Evolutionary conservation across 805 yeast genomes (phyloP).

Genomic region (Saccharomycopsis sp.): DNA sequence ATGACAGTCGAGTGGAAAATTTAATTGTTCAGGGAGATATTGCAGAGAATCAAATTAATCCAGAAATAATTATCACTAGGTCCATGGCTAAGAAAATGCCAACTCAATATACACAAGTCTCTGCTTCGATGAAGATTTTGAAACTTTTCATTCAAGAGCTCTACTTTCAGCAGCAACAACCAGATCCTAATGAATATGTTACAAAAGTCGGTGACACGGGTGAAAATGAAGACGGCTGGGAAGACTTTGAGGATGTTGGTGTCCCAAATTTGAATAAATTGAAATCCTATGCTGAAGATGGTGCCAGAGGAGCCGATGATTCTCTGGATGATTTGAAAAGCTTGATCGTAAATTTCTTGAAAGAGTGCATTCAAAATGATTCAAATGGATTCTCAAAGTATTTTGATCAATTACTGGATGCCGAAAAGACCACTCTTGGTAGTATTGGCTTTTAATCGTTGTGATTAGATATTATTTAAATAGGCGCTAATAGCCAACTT

Average conservation of each 20-base stretch:
- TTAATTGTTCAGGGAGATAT: slow-evolving; percentile 73
- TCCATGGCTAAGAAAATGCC: slow-evolving; percentile 71
- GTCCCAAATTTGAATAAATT: slow-evolving; percentile 57
- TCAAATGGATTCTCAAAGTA: slow-evolving; percentile 37
- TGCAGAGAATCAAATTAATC: slow-evolving; percentile 41
- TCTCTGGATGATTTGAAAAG: slow-evolving; percentile 28
- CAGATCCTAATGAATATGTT: slow-evolving; percentile 33
- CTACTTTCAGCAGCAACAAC: slow-evolving; percentile 51
- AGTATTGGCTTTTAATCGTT: slow-evolving; percentile 31
- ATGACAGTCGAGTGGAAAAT: slow-evolving; percentile 43
- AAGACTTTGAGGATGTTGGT: slow-evolving; percentile 64
- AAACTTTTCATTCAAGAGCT: slow-evolving; percentile 67
- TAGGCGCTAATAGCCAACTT: background rate
- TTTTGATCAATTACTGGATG: slow-evolving; percentile 38
- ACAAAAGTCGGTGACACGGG: slow-evolving; percentile 30
- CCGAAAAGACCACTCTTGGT: slow-evolving; percentile 41
- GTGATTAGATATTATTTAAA: background rate
- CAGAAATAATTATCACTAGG: slow-evolving; percentile 72
- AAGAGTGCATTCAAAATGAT: slow-evolving; percentile 39
- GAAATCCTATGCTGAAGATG: slow-evolving; percentile 36
- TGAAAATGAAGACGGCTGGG: slow-evolving; percentile 62
- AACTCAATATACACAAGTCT: slow-evolving; percentile 52
- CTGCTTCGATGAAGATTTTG: slow-evolving; percentile 66
- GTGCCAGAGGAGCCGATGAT: slow-evolving; percentile 26
- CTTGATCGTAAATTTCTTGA: slow-evolving; percentile 39